Conservation (phyloP, 345 rosid genomes). For the Moricandia arvensis region DNA sequence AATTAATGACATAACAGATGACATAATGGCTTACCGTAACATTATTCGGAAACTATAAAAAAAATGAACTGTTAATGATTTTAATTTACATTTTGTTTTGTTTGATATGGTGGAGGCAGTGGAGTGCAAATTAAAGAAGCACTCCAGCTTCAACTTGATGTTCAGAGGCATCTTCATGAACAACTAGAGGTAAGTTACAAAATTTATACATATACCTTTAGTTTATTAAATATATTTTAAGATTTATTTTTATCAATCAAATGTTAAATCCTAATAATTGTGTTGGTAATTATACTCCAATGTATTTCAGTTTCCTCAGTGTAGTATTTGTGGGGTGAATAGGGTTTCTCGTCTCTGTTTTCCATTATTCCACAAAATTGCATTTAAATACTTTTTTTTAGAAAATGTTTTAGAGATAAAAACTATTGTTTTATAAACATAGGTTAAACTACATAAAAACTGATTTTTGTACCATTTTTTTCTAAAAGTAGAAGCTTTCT, state of each 20-base stretch:
- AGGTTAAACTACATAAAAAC: not conserved
- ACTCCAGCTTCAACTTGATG: slow-evolving; percentile 73
- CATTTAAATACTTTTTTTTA: no score
- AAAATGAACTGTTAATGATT: slow-evolving; percentile 6
- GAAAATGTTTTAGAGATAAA: no score
- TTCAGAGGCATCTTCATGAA: slow-evolving; percentile 89
- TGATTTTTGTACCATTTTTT: not conserved
- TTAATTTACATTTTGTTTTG: not conserved
- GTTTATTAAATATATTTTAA: no score
- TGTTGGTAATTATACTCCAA: not conserved
- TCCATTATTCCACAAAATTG: not conserved
- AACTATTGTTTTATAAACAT: not conserved
- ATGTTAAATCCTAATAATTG: no score
- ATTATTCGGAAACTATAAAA: not conserved
- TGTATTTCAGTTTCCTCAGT: not conserved
- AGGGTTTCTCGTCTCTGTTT: not conserved
- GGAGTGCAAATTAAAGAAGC: slow-evolving; percentile 76
- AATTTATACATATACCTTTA: not conserved
- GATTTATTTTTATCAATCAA: no score
- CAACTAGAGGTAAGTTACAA: slow-evolving; percentile 71
- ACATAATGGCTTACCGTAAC: slow-evolving; percentile 17
- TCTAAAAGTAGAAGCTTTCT: not conserved
- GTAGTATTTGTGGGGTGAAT: not conserved
- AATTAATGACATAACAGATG: not conserved
- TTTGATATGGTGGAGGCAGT: slow-evolving; percentile 41